phyloP scores from a whole-genome alignment of 495 filamentous ascomycete species.

The Aspergillus campestris region DNA sequence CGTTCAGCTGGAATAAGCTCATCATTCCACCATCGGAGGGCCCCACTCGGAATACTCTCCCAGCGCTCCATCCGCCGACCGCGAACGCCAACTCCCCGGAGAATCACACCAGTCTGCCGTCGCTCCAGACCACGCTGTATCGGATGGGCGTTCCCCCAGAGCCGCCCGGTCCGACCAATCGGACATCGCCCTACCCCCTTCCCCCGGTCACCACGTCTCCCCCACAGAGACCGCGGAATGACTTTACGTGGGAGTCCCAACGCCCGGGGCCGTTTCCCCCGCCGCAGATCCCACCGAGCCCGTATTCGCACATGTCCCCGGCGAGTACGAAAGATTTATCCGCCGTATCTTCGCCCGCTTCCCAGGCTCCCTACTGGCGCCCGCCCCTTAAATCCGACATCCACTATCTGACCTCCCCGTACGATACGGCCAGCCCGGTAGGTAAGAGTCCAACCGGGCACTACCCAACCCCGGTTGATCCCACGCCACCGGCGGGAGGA shows the following conservation, averaged over 20 bases:
- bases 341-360: slow-evolving; percentile 32
- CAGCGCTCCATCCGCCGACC: slow-evolving; percentile 32
- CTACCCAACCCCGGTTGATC: slow-evolving; percentile 39
- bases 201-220: slow-evolving; percentile 20
- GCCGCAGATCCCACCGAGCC: slow-evolving; percentile 26
- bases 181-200: slow-evolving; percentile 15
- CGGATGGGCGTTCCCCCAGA: slow-evolving; percentile 14
- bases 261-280: slow-evolving; percentile 17
- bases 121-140: slow-evolving; percentile 35
- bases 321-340: slow-evolving; percentile 32
- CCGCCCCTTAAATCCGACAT: slow-evolving; percentile 17
- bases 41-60: slow-evolving; percentile 19
- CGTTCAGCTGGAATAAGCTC: slow-evolving; percentile 9
- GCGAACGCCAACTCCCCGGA: slow-evolving; percentile 31
- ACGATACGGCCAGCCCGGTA: slow-evolving; percentile 21
- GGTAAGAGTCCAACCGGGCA: slow-evolving; percentile 28
- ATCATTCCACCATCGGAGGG: slow-evolving; percentile 18
- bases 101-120: slow-evolving; percentile 28
- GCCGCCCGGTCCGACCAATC: slow-evolving; percentile 13
- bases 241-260: slow-evolving; percentile 27
- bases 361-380: slow-evolving; percentile 23
- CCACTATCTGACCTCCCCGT: slow-evolving; percentile 16
- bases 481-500: slow-evolving; percentile 10
- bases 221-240: slow-evolving; percentile 19
- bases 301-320: slow-evolving; percentile 33